These are phyloP conservation scores for Alternaria sp. DNA, from an alignment of 2,329 filamentous ascomycete genomes.

Conservation along the genomic window DNA sequence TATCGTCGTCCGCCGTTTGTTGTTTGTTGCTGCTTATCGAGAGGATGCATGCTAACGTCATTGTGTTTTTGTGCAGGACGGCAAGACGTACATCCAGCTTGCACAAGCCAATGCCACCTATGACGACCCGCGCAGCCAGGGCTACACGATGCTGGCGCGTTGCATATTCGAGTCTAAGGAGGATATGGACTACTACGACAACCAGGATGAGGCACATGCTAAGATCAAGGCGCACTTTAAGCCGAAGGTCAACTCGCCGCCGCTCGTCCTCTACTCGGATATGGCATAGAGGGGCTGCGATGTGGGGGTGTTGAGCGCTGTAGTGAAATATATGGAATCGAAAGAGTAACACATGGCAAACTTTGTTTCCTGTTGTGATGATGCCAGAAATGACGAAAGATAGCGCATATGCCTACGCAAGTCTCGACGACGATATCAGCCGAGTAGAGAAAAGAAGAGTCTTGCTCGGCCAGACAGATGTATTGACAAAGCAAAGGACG, in stretches of 20 bases:
- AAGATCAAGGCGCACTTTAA: constrained; percentile 53
- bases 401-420: background rate
- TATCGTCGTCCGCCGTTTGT: background rate
- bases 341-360: background rate
- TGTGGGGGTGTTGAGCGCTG: background rate
- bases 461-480: background rate
- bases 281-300: constrained; percentile 19
- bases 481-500: background rate
- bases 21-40: background rate
- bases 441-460: background rate
- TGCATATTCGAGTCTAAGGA: constrained; percentile 67
- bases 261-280: constrained; percentile 34
- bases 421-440: background rate
- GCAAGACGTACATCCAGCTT: constrained; percentile 72
- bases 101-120: constrained; percentile 62
- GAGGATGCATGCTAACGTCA: constrained; percentile 14
- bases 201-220: constrained; percentile 55
- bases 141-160: constrained; percentile 69
- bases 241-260: constrained; percentile 34
- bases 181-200: constrained; percentile 42
- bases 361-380: background rate
- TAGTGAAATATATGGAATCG: background rate
- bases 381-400: background rate
- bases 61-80: constrained; percentile 59
- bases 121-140: constrained; percentile 67